A percentile compares a stretch with the other conserved stretches of the same genome.
Evolutionary conservation across 257 asterid genomes (phyloP).

Genomic region (Mitragyna speciosa): DNA sequence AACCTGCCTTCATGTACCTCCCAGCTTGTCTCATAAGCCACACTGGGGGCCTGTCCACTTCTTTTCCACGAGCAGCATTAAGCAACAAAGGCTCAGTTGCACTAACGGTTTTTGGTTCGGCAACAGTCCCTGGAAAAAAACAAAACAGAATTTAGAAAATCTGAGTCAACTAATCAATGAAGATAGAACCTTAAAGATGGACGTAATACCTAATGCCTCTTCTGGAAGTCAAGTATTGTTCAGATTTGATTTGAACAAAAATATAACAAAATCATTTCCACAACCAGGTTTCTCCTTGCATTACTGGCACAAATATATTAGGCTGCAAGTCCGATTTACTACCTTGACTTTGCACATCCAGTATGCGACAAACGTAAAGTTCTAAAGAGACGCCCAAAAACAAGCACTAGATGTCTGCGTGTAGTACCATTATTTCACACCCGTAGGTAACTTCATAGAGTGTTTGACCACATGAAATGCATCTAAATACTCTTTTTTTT

Average conservation of each 20-base stretch:
- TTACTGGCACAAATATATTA: not conserved
- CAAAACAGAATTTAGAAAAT: constrained; percentile 7
- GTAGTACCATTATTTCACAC: not conserved
- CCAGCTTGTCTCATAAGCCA: constrained; percentile 99
- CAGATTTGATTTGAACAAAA: not conserved
- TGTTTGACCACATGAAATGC: not conserved
- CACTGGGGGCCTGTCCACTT: constrained; percentile 96
- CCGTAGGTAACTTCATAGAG: not conserved
- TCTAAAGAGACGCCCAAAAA: not conserved
- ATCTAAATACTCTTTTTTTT: not conserved
- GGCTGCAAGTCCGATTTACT: not conserved
- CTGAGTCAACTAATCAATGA: constrained; percentile 6
- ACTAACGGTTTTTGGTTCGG: constrained; percentile 71
- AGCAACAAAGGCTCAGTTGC: constrained; percentile 83
- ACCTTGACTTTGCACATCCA: not conserved
- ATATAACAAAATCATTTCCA: not conserved
- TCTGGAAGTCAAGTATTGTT: not conserved
- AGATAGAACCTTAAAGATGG: not conserved
- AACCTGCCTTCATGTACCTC: constrained; percentile 99
- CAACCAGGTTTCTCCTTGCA: not conserved
- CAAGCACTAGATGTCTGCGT: too few species aligned
- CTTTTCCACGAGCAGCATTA: constrained; percentile 84
- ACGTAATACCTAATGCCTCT: not conserved
- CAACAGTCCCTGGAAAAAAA: constrained; percentile 62
- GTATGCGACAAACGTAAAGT: not conserved